Base-by-base conservation (phyloP, 2,329 filamentous ascomycete species). In the Fusarium sp. region DNA sequence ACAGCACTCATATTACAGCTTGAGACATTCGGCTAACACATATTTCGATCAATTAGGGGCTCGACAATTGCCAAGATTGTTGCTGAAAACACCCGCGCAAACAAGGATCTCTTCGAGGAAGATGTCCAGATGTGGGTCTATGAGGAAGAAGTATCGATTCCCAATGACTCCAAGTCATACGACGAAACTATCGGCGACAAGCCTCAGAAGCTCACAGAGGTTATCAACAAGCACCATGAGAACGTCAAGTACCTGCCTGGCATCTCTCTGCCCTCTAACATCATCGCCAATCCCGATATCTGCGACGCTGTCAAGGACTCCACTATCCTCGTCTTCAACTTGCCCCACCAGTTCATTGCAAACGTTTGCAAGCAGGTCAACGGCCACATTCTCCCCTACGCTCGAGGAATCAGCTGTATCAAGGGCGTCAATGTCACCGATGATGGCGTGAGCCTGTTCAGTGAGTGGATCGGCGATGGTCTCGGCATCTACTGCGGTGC, bases 111-210 rank as follows among this genome's bases (percentile, higher is more conserved):
- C 39, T 99, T 98, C 74, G 91, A 98, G 72, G 81, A 89, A 74
- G 82, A 92, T 61, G 93, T 99, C 48, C 92, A 96, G 78, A 98
- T 99, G 95, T 99, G 95, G 95, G 96, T 99, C 72, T 97, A 88
- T 74, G 95, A 99, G 78, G 95, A 99, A 77, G 86, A 96, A 21
- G 88, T 97, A 63, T 84, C 85, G 50, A 81, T 97, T 37, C 79
- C 90, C 11, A 83, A 88, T 70, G 82, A 84, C 63, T 94, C 91
- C 44, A 87, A 86, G 67, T 84, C 92, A 78, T 93, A 92, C 81
- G 83, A 90, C 69, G 72, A 84, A 17, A 78, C 82, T 55, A 81
- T 84, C 33, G 84, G 84, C 71, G 83, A 86, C 62, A 82, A 86
- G 63, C 86, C 89, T 4, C 91, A 95, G 76, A 97, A 97, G 79